Conservation (phyloP, 179 eudicot genomes). For the Drosera spatulata region DNA sequence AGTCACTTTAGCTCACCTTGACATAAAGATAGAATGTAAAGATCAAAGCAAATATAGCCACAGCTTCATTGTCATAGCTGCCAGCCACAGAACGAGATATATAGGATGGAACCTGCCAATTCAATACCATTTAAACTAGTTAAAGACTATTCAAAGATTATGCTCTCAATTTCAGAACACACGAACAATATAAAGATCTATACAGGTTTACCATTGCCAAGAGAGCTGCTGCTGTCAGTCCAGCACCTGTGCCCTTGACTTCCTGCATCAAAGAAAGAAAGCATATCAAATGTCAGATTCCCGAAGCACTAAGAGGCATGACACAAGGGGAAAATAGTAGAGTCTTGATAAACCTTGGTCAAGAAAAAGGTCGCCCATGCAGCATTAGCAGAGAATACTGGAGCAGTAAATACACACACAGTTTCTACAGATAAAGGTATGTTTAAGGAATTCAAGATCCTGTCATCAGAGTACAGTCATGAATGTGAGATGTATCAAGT, state of each 20-base stretch:
- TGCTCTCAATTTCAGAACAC: neutral
- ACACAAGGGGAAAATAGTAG: too few species aligned
- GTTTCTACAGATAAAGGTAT: conserved; percentile 98
- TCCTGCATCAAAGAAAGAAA: conserved; percentile 36
- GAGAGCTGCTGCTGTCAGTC: conserved; percentile 89
- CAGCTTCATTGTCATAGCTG: conserved; percentile 97
- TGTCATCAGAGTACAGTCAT: conserved; percentile 24
- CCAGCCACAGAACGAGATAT: conserved; percentile 92
- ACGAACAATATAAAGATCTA: neutral
- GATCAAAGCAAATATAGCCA: conserved; percentile 96
- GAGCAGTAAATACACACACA: conserved; percentile 98
- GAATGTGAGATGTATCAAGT: neutral
- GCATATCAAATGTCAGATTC: too few species aligned
- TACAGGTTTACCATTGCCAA: conserved; percentile 66
- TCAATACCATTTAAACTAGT: neutral
- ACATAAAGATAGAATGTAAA: conserved; percentile 87
- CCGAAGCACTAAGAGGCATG: too few species aligned
- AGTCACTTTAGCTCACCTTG: conserved; percentile 31
- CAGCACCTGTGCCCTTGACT: conserved; percentile 94
- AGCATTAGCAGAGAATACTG: conserved; percentile 87
- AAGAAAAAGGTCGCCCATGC: conserved; percentile 95
- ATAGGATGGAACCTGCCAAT: conserved; percentile 90
- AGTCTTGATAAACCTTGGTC: conserved; percentile 52
- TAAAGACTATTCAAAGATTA: neutral
- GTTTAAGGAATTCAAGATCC: conserved; percentile 75